Conservation (phyloP, 2,329 filamentous ascomycete genomes). For the Clarireedia homoeocarpa region DNA sequence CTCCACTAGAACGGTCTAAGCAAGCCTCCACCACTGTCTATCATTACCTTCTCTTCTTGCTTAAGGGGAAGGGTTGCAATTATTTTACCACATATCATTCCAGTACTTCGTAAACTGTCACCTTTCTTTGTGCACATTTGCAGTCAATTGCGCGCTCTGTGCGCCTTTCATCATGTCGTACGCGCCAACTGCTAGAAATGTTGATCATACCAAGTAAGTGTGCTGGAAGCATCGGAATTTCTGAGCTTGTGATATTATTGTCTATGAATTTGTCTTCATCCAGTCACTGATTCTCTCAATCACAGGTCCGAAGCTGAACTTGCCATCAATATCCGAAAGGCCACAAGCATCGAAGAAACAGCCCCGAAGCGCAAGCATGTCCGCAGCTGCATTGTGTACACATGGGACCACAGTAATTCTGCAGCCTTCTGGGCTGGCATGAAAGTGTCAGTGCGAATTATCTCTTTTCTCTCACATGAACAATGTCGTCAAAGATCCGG, state of each 20-base stretch:
- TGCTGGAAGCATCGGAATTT: slow-evolving; percentile 8
- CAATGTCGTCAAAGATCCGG: not conserved
- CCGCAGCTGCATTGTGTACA: slow-evolving; percentile 94
- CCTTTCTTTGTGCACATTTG: not conserved
- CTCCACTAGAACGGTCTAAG: slow-evolving; percentile 9
- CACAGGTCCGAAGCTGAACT: slow-evolving; percentile 60
- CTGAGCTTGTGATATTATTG: not conserved
- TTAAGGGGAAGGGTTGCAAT: not conserved
- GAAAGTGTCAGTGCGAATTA: slow-evolving; percentile 68
- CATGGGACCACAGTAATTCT: slow-evolving; percentile 97
- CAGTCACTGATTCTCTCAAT: slow-evolving; percentile 5
- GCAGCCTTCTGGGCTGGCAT: slow-evolving; percentile 95
- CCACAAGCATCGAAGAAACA: slow-evolving; percentile 60
- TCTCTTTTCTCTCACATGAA: not conserved
- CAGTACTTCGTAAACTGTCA: not conserved
- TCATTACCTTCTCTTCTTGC: not conserved
- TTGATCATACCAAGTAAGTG: slow-evolving; percentile 30
- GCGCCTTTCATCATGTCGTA: slow-evolving; percentile 19
- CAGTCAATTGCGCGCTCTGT: slow-evolving; percentile 14
- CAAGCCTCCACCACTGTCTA: not conserved
- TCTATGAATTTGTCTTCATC: not conserved
- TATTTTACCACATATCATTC: not conserved
- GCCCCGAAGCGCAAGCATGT: slow-evolving; percentile 85
- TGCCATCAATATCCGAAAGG: slow-evolving; percentile 63
- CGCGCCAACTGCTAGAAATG: slow-evolving; percentile 26